Evolutionary conservation across 495 filamentous ascomycete genomes (phyloP).

Genomic region (Ramalina peruviana): DNA sequence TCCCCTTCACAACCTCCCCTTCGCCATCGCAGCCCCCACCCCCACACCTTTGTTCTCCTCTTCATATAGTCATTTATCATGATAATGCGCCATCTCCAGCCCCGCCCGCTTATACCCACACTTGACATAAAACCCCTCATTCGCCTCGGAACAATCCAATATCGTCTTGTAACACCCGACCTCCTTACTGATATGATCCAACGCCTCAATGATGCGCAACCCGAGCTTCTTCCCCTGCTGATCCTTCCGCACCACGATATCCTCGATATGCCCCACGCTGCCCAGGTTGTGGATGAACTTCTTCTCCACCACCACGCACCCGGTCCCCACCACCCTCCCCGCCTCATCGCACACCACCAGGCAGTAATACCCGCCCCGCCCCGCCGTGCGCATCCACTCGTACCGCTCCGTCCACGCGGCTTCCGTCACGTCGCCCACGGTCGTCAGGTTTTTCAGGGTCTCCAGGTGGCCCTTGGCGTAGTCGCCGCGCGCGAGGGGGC

Average conservation of each 20-base stretch:
- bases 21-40: background rate
- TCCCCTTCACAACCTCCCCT: background rate
- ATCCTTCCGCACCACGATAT: slow-evolving; percentile 85
- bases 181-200: slow-evolving; percentile 74
- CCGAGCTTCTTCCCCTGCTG: slow-evolving; percentile 97
- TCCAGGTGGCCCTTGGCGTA: slow-evolving; percentile 73
- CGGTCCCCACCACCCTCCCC: slow-evolving; percentile 67
- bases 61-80: slow-evolving; percentile 32
- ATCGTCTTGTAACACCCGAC: slow-evolving; percentile 87
- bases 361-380: slow-evolving; percentile 68
- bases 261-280: slow-evolving; percentile 88
- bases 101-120: slow-evolving; percentile 91
- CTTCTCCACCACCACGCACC: slow-evolving; percentile 64
- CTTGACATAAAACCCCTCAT: slow-evolving; percentile 97
- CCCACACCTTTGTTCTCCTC: background rate
- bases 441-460: slow-evolving; percentile 79
- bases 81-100: slow-evolving; percentile 95
- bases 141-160: slow-evolving; percentile 65
- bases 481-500: slow-evolving; percentile 66
- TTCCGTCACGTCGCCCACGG: slow-evolving; percentile 75
- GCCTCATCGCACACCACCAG: slow-evolving; percentile 65
- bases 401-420: slow-evolving; percentile 65
- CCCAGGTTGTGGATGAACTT: slow-evolving; percentile 31
- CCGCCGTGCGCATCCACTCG: slow-evolving; percentile 37
- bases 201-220: slow-evolving; percentile 79